A percentile compares a stretch with the other conserved stretches of the same genome.
These are phyloP conservation scores for Globisporangium radiosum DNA, from an alignment of 352 stramenopile genomes.

Conservation along the genomic window DNA sequence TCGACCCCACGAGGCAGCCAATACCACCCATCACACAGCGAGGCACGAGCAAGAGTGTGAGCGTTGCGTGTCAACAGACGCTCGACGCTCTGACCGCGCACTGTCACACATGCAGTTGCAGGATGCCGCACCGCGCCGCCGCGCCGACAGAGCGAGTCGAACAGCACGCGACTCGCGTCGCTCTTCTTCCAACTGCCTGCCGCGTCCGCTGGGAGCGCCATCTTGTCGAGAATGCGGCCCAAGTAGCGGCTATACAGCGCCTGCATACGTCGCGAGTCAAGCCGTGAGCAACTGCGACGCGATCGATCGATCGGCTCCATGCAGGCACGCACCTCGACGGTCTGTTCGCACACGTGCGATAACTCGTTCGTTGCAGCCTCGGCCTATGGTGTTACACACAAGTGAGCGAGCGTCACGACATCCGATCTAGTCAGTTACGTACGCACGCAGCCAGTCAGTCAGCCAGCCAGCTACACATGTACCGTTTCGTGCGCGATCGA, in stretches of 20 bases:
- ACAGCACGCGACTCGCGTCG: slow-evolving; percentile 50
- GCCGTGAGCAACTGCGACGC: background rate
- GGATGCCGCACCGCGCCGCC: slow-evolving; percentile 36
- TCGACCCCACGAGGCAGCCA: background rate
- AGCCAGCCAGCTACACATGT: background rate
- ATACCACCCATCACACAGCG: background rate
- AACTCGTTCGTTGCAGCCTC: slow-evolving; percentile 25
- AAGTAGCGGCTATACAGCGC: slow-evolving; percentile 51
- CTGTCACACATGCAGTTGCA: too few species aligned
- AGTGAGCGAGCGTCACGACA: too few species aligned
- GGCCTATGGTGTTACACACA: slow-evolving; percentile 23
- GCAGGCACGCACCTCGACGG: slow-evolving; percentile 34
- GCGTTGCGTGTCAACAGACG: background rate
- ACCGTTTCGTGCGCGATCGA: slow-evolving; percentile 56
- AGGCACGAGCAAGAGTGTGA: background rate
- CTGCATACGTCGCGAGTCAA: slow-evolving; percentile 14
- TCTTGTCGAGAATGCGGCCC: slow-evolving; percentile 42
- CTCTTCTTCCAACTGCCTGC: slow-evolving; percentile 52
- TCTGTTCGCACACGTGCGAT: slow-evolving; percentile 19
- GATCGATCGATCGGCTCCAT: too few species aligned
- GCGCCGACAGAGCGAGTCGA: slow-evolving; percentile 71
- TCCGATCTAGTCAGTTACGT: too few species aligned
- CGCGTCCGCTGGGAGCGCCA: slow-evolving; percentile 37
- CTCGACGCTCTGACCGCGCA: background rate
- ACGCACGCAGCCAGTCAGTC: too few species aligned